Evolutionary conservation across 1,284 basidiomycete genomes (phyloP), one percentile per base, ranked within the genome.

Genomic region (Laetiporus sulphureus): DNA sequence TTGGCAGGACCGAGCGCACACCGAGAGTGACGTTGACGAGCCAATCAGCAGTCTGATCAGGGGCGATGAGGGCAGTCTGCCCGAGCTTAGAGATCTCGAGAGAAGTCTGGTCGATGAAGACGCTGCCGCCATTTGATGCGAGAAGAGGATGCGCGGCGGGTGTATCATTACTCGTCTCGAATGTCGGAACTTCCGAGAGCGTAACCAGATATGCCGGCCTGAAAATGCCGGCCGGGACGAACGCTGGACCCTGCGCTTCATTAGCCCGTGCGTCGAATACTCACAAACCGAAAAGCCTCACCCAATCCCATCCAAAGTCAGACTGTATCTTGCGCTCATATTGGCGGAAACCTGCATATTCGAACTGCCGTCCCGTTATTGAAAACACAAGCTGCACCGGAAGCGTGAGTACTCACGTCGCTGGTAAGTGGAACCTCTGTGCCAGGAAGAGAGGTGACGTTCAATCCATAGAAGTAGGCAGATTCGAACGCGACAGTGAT

Each of bases 281-380:
- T n/a, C 15, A 11, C 16, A 22, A 21, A 5, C 13, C 31, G 7
- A 25, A 19, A 6, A 16, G 11, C 46, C 61, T 35, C 42, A 77
- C 73, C 74, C 73, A 77, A 56, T 77, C 75, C 73, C 74, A 76
- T 2, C 73, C 74, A 48, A 75, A 78, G 53, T 78, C 75, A n/a
- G 68, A 71, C 29, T 71, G 63, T 12, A 68, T 65, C 57, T 79
- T 77, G 2, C 75, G 67, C 18, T 76, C 62, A 56, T 65, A 76
- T 24, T 68, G 60, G 31, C 71, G 69, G 18, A 71, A 65, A 13
- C 64, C 68, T 1, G 73, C 67, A 42, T 72, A 73, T 49, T 76
- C 74, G 42, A 67, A 76, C 70, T 46, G 29, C n/a, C n/a, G n/a
- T n/a, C n/a, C n/a, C n/a, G n/a, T n/a, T n/a, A n/a, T n/a, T n/a